Evolutionary conservation across 306 rosid species (phyloP), one percentile per base, ranked within the genome.

Genomic region (Amphicarpaea edgeworthii): DNA sequence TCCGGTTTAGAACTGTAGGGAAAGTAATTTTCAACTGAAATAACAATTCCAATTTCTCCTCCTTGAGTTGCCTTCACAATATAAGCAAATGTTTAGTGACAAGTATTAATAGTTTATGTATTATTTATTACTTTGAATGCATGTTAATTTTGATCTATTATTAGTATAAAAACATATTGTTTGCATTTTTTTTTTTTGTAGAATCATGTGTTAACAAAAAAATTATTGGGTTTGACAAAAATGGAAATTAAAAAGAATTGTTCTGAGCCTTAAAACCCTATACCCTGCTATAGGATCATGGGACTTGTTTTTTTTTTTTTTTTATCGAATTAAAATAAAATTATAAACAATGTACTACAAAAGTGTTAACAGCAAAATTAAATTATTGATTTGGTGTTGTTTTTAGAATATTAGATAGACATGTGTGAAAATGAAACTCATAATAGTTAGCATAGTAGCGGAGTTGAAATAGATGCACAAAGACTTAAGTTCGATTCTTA

Each of bases 1-100:
- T 84, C 86, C 5, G 46, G 49, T 8, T 73, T 59, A 20, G 21
- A 34, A 4, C 80, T 58, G 17, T 21, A 68, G 7, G 90, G 88
- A 26, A 66, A 20, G 16, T 60, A 76, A 70, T 65, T 50, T 49
- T 67, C 64, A 8, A 75, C 57, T 24, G 47, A 72, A 4, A 75
- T 28, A 23, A 46, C 79, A 2, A 87, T 4, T 63, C 90, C 90
- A 12, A 84, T 68, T 77, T 87, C 76, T 46, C 90, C 86, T 5
- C 79, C 61, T 81, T 87, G 88, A 38, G 26, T 40, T 51, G 50
- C 83, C 87, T 85, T 34, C 21, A 58, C 12, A 17, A 60, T 28
- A 28, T 19, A 1, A 75, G 12, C 20, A 75, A 30, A 4, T 34
- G 8, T 34, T 34, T 34, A 34, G 38, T 34, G 38, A 5, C 38